Evolutionary conservation across 2,329 filamentous ascomycete genomes (phyloP).

Genomic region (Bimuria novae-zelandiae): DNA sequence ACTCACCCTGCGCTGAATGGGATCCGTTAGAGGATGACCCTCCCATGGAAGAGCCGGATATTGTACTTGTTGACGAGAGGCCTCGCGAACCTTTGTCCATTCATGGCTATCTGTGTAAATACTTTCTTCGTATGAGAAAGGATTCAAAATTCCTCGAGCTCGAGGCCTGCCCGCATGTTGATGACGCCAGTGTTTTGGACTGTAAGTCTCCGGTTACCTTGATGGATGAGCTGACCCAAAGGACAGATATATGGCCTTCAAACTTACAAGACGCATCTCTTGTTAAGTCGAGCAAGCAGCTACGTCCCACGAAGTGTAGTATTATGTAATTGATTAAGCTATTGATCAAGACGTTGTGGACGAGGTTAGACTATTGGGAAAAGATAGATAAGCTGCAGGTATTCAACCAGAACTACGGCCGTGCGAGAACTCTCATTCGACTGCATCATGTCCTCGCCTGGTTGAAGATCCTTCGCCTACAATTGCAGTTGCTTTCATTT

Average conservation of each 20-base stretch:
- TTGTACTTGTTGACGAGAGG: slow-evolving; percentile 11
- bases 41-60: slow-evolving; percentile 9
- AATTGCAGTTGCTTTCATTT: too few relatives aligned
- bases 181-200: slow-evolving; percentile 10
- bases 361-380: too few relatives aligned
- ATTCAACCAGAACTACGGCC: too few relatives aligned
- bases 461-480: too few relatives aligned
- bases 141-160: slow-evolving; percentile 13
- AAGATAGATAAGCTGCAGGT: too few relatives aligned
- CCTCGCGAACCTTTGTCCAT: slow-evolving; percentile 11
- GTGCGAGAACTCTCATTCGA: too few relatives aligned
- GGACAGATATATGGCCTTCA: slow-evolving; percentile 10
- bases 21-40: slow-evolving; percentile 11
- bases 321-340: background rate
- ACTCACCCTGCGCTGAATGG: slow-evolving; percentile 4
- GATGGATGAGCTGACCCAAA: slow-evolving; percentile 1
- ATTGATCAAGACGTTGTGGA: too few relatives aligned
- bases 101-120: slow-evolving; percentile 10
- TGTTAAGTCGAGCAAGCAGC: background rate
- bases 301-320: background rate
- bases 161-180: slow-evolving; percentile 7
- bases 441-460: too few relatives aligned
- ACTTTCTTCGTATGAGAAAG: slow-evolving; percentile 3
- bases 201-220: slow-evolving; percentile 10
- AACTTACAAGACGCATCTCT: background rate